phyloP scores from a whole-genome alignment of 192 early-diverging fungal genomes.

The Podila verticillata region DNA sequence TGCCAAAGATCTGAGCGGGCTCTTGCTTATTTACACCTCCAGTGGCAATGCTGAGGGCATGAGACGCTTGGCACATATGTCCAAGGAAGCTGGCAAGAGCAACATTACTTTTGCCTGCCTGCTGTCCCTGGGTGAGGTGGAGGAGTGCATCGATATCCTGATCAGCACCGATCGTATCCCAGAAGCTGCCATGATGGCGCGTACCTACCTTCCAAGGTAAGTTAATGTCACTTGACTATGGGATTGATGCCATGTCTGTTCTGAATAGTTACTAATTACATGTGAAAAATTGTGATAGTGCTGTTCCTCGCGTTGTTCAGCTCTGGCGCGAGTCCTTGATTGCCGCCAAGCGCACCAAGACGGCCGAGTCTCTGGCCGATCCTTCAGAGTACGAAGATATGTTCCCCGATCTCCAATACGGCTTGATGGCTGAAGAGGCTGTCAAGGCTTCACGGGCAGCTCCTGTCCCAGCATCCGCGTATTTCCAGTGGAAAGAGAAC shows the following conservation, averaged over 20 bases:
- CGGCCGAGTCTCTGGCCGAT: constrained; percentile 88
- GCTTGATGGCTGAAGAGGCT: constrained; percentile 63
- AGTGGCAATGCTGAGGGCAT: constrained; percentile 86
- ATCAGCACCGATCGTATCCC: constrained; percentile 88
- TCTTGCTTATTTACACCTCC: constrained; percentile 91
- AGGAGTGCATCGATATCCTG: constrained; percentile 89
- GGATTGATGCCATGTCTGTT: too few species aligned
- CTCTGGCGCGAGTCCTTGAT: constrained; percentile 84
- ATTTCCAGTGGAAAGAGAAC: constrained; percentile 66
- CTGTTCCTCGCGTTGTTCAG: constrained; percentile 72
- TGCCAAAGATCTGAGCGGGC: constrained; percentile 90
- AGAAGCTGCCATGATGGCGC: constrained; percentile 95
- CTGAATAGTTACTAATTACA: neutral
- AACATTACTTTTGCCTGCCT: constrained; percentile 94
- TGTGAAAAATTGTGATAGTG: constrained; percentile 16
- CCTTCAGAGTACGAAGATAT: constrained; percentile 85
- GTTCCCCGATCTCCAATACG: constrained; percentile 83
- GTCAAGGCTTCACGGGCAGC: constrained; percentile 35
- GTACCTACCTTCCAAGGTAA: constrained; percentile 83
- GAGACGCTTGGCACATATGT: constrained; percentile 73
- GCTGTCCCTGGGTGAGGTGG: constrained; percentile 75
- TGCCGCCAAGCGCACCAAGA: constrained; percentile 77
- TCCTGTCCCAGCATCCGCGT: constrained; percentile 60
- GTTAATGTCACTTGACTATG: neutral
- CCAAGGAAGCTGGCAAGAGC: constrained; percentile 80